phyloP scores from a whole-genome alignment of 1,284 basidiomycete species.

The Melampsora larici-populina region DNA sequence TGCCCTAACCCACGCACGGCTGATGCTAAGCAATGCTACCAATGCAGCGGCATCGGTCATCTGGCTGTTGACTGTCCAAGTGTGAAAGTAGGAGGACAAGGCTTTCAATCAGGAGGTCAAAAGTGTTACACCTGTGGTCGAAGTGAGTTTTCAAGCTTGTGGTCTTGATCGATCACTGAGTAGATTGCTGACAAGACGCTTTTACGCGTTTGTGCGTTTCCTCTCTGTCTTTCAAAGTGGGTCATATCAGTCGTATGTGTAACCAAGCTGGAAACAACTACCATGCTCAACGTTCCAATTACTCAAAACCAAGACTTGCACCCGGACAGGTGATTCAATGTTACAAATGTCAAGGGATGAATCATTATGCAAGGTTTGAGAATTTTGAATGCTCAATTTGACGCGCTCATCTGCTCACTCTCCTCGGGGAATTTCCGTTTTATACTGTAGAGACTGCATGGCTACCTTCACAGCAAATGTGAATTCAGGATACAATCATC shows the following conservation, averaged over 20 bases:
- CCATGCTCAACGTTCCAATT: not conserved
- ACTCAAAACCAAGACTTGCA: slow-evolving; percentile 5
- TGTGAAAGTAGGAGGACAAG: not conserved
- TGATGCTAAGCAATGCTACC: slow-evolving; percentile 7
- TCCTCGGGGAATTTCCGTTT: too few relatives aligned
- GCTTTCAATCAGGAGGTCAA: not conserved
- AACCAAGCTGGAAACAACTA: not conserved
- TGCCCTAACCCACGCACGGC: slow-evolving; percentile 22
- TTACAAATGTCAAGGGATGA: slow-evolving; percentile 33
- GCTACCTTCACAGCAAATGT: not conserved
- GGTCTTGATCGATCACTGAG: not conserved
- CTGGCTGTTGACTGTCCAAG: slow-evolving; percentile 19
- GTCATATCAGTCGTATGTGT: slow-evolving; percentile 24
- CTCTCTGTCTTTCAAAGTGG: slow-evolving; percentile 2
- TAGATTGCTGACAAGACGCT: not conserved
- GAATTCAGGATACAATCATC: not conserved
- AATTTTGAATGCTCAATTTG: not conserved
- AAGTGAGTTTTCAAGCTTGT: not conserved
- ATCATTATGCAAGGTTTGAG: slow-evolving; percentile 22
- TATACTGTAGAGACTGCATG: slow-evolving; percentile 24
- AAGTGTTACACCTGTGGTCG: slow-evolving; percentile 33
- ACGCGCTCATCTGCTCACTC: not conserved
- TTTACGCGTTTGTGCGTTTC: not conserved
- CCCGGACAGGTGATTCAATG: slow-evolving; percentile 23
- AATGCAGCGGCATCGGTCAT: slow-evolving; percentile 14